Evolutionary conservation across 1,139 yeast species (phyloP).

Genomic region (Candida sanyaensis): DNA sequence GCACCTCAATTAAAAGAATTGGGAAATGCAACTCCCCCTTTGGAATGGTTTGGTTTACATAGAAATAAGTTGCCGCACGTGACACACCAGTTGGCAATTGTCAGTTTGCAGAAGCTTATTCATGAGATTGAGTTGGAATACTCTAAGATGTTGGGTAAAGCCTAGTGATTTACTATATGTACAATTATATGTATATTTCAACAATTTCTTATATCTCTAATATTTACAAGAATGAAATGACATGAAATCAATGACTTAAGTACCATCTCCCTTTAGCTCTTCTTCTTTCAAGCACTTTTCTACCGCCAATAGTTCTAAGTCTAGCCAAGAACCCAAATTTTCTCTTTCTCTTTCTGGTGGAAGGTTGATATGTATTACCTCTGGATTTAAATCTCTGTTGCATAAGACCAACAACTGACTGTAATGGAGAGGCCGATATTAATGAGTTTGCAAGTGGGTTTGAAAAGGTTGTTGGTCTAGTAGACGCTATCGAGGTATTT

Average conservation of each 20-base stretch:
- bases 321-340: conserved; percentile 91
- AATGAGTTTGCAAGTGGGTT: conserved; percentile 3
- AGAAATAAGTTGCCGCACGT: conserved; percentile 81
- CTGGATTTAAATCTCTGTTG: conserved; percentile 79
- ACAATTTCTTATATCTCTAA: conserved; percentile 1
- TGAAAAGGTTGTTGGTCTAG: conserved; percentile 4
- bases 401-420: conserved; percentile 37
- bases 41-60: conserved; percentile 97
- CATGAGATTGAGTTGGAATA: conserved; percentile 59
- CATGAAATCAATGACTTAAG: conserved; percentile 58
- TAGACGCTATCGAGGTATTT: conserved; percentile 4
- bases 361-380: conserved; percentile 96
- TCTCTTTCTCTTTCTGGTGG: conserved; percentile 86
- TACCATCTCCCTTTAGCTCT: conserved; percentile 94
- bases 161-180: conserved; percentile 18
- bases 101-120: conserved; percentile 71
- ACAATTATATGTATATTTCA: background rate
- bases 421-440: conserved; percentile 19
- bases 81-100: conserved; percentile 78
- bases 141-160: conserved; percentile 46
- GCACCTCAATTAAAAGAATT: conserved; percentile 88
- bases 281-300: conserved; percentile 77
- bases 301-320: conserved; percentile 73
- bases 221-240: conserved; percentile 9
- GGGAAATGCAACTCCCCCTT: conserved; percentile 96